phyloP scores from a whole-genome alignment of 495 filamentous ascomycete genomes.

The Chaetomium fimeti region DNA sequence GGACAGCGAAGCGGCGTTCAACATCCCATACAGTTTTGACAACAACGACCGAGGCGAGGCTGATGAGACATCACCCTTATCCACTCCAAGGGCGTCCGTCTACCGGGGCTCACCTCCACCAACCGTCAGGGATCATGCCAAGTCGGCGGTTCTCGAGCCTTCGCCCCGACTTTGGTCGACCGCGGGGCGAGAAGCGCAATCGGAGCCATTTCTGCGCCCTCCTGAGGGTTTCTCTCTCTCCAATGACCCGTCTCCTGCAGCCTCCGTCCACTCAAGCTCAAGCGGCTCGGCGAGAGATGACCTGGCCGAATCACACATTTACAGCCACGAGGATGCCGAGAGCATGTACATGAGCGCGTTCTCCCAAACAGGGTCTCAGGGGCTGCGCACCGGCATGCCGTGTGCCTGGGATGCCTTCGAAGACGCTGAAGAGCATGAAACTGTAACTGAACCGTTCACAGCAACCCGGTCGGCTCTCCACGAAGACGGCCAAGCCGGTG shows the following conservation, averaged over 20 bases:
- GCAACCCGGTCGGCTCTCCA: not conserved
- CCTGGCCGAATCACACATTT: conserved; percentile 71
- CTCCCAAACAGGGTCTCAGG: conserved; percentile 40
- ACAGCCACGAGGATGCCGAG: conserved; percentile 86
- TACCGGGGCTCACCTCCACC: conserved; percentile 31
- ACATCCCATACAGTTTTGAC: conserved; percentile 50
- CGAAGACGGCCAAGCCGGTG: not conserved
- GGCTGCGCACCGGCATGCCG: conserved; percentile 54
- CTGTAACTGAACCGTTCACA: not conserved
- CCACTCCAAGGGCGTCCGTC: conserved; percentile 47
- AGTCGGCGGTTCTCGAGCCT: conserved; percentile 37
- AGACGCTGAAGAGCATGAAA: conserved; percentile 7
- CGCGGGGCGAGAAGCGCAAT: conserved; percentile 34
- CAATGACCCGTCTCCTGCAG: conserved; percentile 25
- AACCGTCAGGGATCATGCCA: conserved; percentile 28
- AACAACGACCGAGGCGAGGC: conserved; percentile 27
- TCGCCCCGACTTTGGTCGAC: conserved; percentile 35
- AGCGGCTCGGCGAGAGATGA: conserved; percentile 40
- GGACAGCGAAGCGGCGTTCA: conserved; percentile 51
- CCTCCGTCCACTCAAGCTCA: conserved; percentile 30
- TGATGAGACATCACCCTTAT: conserved; percentile 38
- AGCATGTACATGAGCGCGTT: conserved; percentile 87
- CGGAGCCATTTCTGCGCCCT: conserved; percentile 41
- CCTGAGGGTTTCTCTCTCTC: conserved; percentile 20
- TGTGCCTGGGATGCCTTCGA: conserved; percentile 57